Evolutionary conservation across 129 eudicot genomes (phyloP).

Genomic region (Escallonia rubra): DNA sequence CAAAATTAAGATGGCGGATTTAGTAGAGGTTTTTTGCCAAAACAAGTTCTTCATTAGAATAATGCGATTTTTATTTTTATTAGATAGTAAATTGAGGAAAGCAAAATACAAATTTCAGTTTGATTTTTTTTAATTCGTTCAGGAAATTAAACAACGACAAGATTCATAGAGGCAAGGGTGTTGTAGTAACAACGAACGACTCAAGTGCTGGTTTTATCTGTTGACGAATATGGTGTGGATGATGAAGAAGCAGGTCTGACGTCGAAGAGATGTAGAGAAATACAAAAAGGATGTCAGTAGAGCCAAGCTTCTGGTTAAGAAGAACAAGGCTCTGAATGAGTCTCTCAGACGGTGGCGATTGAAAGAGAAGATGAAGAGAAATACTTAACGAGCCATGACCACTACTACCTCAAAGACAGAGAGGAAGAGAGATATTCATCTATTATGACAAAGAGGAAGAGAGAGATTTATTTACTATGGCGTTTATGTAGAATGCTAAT

Average conservation of each 20-base stretch:
- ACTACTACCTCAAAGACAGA: too few species aligned
- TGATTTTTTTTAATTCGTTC: not conserved
- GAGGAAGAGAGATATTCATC: too few species aligned
- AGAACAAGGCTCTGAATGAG: constrained; percentile 29
- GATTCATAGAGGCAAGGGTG: not conserved
- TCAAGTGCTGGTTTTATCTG: constrained; percentile 11
- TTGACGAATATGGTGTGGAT: constrained; percentile 24
- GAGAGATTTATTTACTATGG: too few species aligned
- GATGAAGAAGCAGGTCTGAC: constrained; percentile 24
- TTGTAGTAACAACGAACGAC: not conserved
- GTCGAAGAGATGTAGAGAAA: constrained; percentile 45
- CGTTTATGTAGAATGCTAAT: too few species aligned
- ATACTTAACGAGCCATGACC: too few species aligned
- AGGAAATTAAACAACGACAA: not conserved
- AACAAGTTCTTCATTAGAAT: not conserved
- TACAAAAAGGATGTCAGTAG: constrained; percentile 35
- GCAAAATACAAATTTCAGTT: not conserved
- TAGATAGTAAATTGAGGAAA: not conserved
- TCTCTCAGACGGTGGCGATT: constrained; percentile 32
- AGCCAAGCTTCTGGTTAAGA: constrained; percentile 39
- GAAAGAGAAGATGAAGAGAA: constrained; percentile 12
- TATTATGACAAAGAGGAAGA: too few species aligned
- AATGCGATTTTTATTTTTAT: not conserved
- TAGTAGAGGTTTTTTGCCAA: not conserved
- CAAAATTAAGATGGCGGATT: not conserved